Evolutionary conservation across 2,329 filamentous ascomycete genomes (phyloP).

Genomic region (Botrytis porri): DNA sequence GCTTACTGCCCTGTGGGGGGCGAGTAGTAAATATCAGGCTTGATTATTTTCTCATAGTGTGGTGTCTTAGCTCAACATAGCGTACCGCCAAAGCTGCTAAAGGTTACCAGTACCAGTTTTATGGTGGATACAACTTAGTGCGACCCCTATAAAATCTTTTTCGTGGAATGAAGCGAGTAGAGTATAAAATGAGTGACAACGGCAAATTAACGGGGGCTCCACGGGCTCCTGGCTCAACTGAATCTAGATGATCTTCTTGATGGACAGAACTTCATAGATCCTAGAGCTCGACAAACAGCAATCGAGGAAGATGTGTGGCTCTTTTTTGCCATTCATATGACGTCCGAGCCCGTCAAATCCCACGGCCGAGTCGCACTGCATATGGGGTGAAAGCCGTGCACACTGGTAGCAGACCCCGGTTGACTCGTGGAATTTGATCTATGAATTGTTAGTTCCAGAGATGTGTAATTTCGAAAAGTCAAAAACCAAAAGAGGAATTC

Average conservation of each 20-base stretch:
- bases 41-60: not conserved
- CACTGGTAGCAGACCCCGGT: not conserved
- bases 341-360: not conserved
- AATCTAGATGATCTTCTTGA: not conserved
- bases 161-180: not conserved
- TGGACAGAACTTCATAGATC: not conserved
- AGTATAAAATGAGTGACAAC: not conserved
- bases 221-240: not conserved
- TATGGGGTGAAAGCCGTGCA: conserved; percentile 1
- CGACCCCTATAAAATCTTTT: conserved; percentile 1
- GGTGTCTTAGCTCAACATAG: not conserved
- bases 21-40: not conserved
- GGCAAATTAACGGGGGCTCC: not conserved
- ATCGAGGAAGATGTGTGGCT: not conserved
- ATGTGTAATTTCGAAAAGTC: not conserved
- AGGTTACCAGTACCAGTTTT: not conserved
- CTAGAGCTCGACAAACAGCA: not conserved
- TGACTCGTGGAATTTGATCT: not conserved
- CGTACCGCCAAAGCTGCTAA: not conserved
- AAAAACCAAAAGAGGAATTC: not conserved
- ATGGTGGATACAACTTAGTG: not conserved
- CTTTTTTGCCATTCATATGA: conserved; percentile 1
- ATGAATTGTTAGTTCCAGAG: not conserved
- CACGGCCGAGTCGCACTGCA: not conserved
- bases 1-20: not conserved